These are phyloP conservation scores for Chlorella ohadii DNA, from an alignment of 139 green algal species.

Conservation along the genomic window DNA sequence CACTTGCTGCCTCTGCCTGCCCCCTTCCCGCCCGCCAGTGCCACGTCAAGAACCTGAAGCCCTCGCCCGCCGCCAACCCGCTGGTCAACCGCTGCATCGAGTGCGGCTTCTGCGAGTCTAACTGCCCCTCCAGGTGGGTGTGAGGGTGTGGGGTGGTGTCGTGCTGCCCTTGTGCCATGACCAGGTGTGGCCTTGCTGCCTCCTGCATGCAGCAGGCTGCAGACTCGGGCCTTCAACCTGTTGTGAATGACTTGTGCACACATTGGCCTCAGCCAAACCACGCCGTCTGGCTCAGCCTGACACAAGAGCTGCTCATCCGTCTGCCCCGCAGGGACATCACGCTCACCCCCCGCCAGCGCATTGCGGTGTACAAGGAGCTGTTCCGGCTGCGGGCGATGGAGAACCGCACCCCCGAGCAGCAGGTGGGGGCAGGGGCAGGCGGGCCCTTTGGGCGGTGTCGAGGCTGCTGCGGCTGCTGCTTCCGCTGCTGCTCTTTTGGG, in stretches of 20 bases:
- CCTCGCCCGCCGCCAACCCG: slow-evolving; percentile 75
- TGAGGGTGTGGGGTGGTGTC: background rate
- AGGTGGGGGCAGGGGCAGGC: slow-evolving; percentile 28
- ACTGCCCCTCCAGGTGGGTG: slow-evolving; percentile 84
- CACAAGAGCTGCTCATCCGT: too few species aligned
- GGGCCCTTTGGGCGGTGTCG: too few species aligned
- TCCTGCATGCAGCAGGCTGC: background rate
- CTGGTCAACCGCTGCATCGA: slow-evolving; percentile 97
- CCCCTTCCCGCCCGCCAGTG: background rate
- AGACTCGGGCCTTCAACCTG: too few species aligned
- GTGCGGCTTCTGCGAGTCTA: slow-evolving; percentile 98
- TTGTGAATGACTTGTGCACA: too few species aligned
- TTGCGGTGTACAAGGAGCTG: slow-evolving; percentile 94
- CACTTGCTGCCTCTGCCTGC: too few species aligned
- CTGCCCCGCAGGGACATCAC: slow-evolving; percentile 78
- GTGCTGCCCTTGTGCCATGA: background rate
- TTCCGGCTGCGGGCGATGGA: slow-evolving; percentile 68
- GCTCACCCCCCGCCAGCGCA: slow-evolving; percentile 95
- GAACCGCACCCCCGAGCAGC: slow-evolving; percentile 56
- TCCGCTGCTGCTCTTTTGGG: too few species aligned
- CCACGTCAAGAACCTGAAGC: slow-evolving; percentile 70
- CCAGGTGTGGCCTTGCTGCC: background rate
- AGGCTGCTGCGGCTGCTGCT: too few species aligned
- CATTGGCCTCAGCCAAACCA: too few species aligned
- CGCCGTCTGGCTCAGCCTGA: too few species aligned